Evolutionary conservation across 768 basidiomycete genomes (phyloP).

Genomic region (Trametes villosa): DNA sequence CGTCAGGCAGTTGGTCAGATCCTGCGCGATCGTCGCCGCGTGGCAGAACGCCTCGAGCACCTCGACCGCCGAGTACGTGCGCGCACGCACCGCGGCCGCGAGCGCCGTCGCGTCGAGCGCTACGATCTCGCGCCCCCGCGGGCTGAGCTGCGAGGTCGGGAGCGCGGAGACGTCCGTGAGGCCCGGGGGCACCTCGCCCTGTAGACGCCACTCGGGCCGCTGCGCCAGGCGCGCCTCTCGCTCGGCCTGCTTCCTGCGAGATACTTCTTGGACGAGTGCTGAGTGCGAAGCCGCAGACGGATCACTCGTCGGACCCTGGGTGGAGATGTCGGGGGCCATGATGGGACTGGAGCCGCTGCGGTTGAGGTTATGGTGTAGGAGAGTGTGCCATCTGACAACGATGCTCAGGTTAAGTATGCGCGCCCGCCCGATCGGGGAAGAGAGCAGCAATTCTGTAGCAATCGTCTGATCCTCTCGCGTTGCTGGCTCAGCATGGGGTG

Average conservation of each 20-base stretch:
- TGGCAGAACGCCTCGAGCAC: constrained; percentile 42
- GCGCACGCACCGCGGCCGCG: constrained; percentile 29
- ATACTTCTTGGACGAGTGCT: constrained; percentile 21
- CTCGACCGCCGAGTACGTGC: constrained; percentile 39
- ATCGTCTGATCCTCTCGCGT: constrained; percentile 19
- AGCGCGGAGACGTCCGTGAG: constrained; percentile 35
- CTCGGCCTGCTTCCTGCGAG: constrained; percentile 31
- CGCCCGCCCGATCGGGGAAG: constrained; percentile 6
- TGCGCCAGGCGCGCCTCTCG: constrained; percentile 32
- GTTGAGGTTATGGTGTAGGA: constrained; percentile 19
- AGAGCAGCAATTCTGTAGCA: constrained; percentile 1
- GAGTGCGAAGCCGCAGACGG: not conserved
- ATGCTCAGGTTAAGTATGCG: constrained; percentile 22
- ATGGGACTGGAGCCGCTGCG: constrained; percentile 19
- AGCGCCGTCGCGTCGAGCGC: constrained; percentile 41
- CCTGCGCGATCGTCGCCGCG: constrained; percentile 55
- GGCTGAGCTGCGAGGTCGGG: constrained; percentile 34
- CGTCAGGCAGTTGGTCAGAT: constrained; percentile 76
- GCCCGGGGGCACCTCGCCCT: constrained; percentile 21
- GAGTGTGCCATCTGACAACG: not conserved
- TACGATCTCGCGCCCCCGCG: constrained; percentile 38
- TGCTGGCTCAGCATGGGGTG: not conserved
- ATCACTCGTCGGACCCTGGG: constrained; percentile 2
- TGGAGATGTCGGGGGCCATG: constrained; percentile 10
- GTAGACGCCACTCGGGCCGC: constrained; percentile 35